Conservation (phyloP, 495 filamentous ascomycete genomes). For the Penicillium soppii region DNA sequence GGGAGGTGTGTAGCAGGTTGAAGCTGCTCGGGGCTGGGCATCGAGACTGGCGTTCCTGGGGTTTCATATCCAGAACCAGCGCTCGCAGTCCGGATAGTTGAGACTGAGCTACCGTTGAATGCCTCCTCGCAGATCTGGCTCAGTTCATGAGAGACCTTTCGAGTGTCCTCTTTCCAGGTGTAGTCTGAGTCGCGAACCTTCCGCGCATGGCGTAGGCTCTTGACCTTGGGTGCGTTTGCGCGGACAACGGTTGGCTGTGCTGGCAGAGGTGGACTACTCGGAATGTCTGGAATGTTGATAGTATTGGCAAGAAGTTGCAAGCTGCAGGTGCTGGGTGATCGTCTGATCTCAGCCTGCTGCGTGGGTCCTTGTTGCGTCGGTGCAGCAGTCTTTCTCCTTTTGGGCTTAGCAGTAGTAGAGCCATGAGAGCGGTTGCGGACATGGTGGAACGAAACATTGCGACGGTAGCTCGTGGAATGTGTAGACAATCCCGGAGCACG, state of each 20-base stretch:
- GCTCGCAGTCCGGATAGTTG: conserved; percentile 45
- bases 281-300: conserved; percentile 16
- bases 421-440: conserved; percentile 45
- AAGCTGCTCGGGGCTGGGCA: conserved; percentile 30
- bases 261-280: conserved; percentile 39
- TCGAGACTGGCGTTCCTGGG: conserved; percentile 51
- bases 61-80: conserved; percentile 48
- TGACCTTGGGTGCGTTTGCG: conserved; percentile 23
- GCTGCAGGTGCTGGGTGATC: conserved; percentile 31
- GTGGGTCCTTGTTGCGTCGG: conserved; percentile 1
- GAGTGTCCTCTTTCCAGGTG: conserved; percentile 59
- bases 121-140: conserved; percentile 75
- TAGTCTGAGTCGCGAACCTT: conserved; percentile 45
- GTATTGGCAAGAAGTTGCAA: conserved; percentile 23
- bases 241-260: conserved; percentile 42
- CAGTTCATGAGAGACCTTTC: conserved; percentile 66
- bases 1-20: conserved; percentile 4
- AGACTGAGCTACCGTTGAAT: conserved; percentile 70
- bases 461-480: conserved; percentile 63
- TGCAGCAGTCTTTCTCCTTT: conserved; percentile 15
- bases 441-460: conserved; percentile 79
- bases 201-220: conserved; percentile 28
- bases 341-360: conserved; percentile 16
- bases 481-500: conserved; percentile 55
- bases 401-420: conserved; percentile 27